Base-by-base conservation (phyloP, 2,329 filamentous ascomycete species). In the Fusarium tupiense region DNA sequence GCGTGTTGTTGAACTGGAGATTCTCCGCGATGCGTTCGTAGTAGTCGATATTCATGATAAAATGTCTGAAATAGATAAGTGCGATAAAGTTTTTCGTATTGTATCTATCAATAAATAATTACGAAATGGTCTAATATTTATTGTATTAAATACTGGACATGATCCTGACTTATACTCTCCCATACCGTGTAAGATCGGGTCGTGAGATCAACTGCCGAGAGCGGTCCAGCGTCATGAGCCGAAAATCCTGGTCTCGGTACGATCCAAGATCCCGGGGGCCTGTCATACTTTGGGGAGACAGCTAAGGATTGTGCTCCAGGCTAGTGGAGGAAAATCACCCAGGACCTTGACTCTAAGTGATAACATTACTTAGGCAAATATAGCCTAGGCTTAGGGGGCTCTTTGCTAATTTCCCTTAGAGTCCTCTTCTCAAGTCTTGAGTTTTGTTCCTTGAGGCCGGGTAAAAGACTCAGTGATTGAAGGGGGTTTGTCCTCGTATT, bases 51-150 rank as follows among this genome's bases (percentile, higher is more conserved):
- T 40, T 20, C 57, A 60, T 53, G 14, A 49, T 49, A 26, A 26
- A n/a, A n/a, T 26, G 26, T 29, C 26, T 29, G 26, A 7, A 29
- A 29, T 7, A 29, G 6, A 29, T 7, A 6, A 29, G 6, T 29
- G 26, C 26, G 26, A 29, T 7, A 6, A n/a, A 9, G 7, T 4
- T 16, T n/a, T 41, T 41, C 13, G 13, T 41, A 43, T 20, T 20
- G 1, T 20, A 13, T 40, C 0, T 13, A 1, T 4, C 12, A 4
- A 22, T 13, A 20, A 5, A 22, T 40, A 3, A 20, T 40, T 19
- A 2, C 8, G 20, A 40, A 20, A 22, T 13, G 20, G 13, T 40
- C 1, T 19, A 24, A 26, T 46, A 26, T 46, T 24, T 31, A 20
- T 29, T 2, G 19, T 16, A 47, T 22, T 29, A 6, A 24, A n/a